Evolutionary conservation across 2,329 filamentous ascomycete species (phyloP).

Genomic region (Diaporthe citri): DNA sequence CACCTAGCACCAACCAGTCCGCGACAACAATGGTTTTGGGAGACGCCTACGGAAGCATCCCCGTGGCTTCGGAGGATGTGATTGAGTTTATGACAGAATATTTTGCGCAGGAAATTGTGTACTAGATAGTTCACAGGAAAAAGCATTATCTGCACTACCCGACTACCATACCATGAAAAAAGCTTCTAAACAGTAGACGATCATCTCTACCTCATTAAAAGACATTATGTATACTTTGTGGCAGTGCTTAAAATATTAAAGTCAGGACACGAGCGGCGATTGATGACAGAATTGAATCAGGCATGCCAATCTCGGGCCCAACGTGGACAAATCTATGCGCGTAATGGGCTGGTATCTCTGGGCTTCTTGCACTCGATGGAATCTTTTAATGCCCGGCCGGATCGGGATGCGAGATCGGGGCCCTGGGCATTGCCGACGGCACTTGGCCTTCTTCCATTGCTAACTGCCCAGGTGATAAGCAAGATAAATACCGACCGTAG

Average conservation of each 20-base stretch:
- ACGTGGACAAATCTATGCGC: slow-evolving; percentile 1
- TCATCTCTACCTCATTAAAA: background rate
- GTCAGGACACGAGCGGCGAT: background rate
- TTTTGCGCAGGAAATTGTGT: slow-evolving; percentile 9
- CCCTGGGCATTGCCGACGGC: slow-evolving; percentile 7
- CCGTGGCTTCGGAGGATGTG: slow-evolving; percentile 22
- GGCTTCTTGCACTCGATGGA: background rate
- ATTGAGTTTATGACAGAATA: slow-evolving; percentile 26
- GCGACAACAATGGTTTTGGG: slow-evolving; percentile 36
- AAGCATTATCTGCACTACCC: background rate
- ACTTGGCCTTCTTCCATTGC: background rate
- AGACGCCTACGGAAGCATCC: slow-evolving; percentile 24
- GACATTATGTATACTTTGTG: background rate
- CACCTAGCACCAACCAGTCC: slow-evolving; percentile 26
- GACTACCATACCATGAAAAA: background rate
- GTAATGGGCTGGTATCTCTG: slow-evolving; percentile 6
- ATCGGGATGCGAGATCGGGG: slow-evolving; percentile 22
- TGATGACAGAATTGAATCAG: background rate
- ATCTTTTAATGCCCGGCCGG: background rate
- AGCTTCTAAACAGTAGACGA: background rate
- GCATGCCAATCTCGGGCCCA: background rate
- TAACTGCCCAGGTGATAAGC: slow-evolving; percentile 23
- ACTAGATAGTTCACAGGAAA: background rate
- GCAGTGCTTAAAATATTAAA: background rate
- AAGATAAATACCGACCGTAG: slow-evolving; percentile 15